phyloP scores from a whole-genome alignment of 768 basidiomycete genomes.

The Pleurotus pulmonarius region DNA sequence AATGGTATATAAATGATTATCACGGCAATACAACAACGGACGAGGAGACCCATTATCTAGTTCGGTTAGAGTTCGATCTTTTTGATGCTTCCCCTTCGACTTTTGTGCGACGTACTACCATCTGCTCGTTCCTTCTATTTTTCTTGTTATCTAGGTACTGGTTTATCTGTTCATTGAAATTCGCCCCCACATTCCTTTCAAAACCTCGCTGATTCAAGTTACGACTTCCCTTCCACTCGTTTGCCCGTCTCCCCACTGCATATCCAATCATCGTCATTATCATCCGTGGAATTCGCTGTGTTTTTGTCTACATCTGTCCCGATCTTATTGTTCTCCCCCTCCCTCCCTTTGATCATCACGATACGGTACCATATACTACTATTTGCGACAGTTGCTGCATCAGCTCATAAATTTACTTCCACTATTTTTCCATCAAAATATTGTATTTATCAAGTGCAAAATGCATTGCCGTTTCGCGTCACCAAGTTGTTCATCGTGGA shows the following conservation, averaged over 20 bases:
- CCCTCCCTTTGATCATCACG: background rate
- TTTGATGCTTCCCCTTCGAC: background rate
- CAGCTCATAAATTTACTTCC: background rate
- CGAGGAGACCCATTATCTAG: conserved; percentile 6
- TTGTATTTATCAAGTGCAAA: too few species aligned
- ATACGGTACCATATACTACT: conserved; percentile 2
- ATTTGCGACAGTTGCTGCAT: background rate
- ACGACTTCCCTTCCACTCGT: background rate
- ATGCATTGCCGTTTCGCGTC: too few species aligned
- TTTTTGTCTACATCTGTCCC: background rate
- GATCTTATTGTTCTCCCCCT: background rate
- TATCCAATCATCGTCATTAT: background rate
- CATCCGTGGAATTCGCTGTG: background rate
- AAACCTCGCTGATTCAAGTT: too few species aligned
- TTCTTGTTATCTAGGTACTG: too few species aligned
- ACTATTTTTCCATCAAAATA: background rate
- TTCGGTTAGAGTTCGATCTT: conserved; percentile 4
- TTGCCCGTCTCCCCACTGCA: background rate
- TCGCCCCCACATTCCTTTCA: too few species aligned
- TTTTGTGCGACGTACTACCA: background rate
- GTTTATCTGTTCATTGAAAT: too few species aligned
- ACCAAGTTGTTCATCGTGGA: too few species aligned
- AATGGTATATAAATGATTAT: background rate
- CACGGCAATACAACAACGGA: background rate
- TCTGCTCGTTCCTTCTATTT: background rate